Base-by-base conservation (phyloP, 2,329 filamentous ascomycete species). In the Emmonsiellopsis sp. region DNA sequence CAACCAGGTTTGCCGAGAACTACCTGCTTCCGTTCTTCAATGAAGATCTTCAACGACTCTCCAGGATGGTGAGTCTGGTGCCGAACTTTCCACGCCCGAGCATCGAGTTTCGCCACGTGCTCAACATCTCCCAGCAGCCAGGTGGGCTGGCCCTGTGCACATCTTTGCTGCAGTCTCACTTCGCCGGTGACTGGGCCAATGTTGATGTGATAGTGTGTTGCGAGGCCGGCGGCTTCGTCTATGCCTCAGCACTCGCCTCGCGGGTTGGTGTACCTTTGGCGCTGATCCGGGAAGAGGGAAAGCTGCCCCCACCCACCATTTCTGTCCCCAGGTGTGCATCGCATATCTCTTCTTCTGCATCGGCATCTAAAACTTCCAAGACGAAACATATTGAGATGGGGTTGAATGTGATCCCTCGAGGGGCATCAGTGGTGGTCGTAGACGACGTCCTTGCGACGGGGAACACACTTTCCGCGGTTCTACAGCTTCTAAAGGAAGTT, bases 391-490 rank as follows among this genome's bases (percentile, higher is more conserved):
- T 84, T 6, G 80, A 81, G 66, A 79, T 84, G 62, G 69, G 69
- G 13, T 60, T 59, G 15, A 67, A 74, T 67, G 64, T 66, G 38
- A 34, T 84, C 15, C 59, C 67, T 0, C 61, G 30, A 37, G 72
- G 66, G 1, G 66, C 63, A 3, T 69, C 68, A 3, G 75, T 83
- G 9, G 69, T 83, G n/a, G 72, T 83, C 0, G 71, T 84, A 5
- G 81, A 84, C 55, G 81, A 84, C 64, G 79, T 82, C 31, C 73
- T 84, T 53, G 72, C 81, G 5, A 79, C 76, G 0, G 80, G 79
- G 1, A 58, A 71, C 58, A 83, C 80, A 2, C 73, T 84, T 38
- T 76, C 69, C 62, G 78, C 77, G 6, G 70, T 81, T 37, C 59
- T 84, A 35, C 58, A 71, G 58, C 66, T 84, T 1, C 61, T 84